Conservation (phyloP, 2,329 filamentous ascomycete genomes). For the Raffaelea albimanens region DNA sequence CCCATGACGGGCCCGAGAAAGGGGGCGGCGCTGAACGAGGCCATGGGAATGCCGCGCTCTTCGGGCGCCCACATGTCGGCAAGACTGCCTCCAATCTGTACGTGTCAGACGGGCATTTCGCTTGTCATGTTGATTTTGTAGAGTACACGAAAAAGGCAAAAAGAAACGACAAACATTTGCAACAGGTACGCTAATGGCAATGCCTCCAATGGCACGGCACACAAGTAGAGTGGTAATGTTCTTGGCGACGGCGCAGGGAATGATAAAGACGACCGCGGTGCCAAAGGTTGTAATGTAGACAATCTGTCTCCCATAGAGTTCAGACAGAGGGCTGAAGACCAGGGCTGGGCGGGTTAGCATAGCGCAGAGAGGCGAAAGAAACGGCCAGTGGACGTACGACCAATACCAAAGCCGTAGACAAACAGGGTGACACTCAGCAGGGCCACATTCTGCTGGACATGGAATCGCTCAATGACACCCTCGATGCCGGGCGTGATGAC, state of each 20-base stretch:
- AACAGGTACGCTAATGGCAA: constrained; percentile 51
- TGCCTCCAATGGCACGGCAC: constrained; percentile 51
- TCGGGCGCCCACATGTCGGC: constrained; percentile 52
- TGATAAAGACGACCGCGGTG: constrained; percentile 29
- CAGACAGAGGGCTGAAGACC: constrained; percentile 48
- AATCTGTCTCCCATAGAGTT: constrained; percentile 24
- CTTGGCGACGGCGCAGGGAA: constrained; percentile 33
- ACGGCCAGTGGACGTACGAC: constrained; percentile 24
- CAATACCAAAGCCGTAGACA: constrained; percentile 15
- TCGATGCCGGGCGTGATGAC: constrained; percentile 37
- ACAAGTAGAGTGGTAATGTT: constrained; percentile 38
- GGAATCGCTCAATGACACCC: constrained; percentile 29
- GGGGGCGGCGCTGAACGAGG: constrained; percentile 31
- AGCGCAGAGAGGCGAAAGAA: constrained; percentile 51
- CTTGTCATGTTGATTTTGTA: not conserved
- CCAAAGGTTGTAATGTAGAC: not conserved
- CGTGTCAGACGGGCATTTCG: not conserved
- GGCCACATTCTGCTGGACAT: constrained; percentile 30
- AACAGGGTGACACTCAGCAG: constrained; percentile 36
- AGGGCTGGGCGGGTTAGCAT: constrained; percentile 21
- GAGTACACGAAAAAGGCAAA: too few relatives aligned
- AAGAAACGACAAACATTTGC: constrained; percentile 42
- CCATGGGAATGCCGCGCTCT: constrained; percentile 48
- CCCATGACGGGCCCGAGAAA: constrained; percentile 34
- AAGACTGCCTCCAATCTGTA: constrained; percentile 46